phyloP scores from a whole-genome alignment of 2,329 filamentous ascomycete species.

The Penicillium crustosum region DNA sequence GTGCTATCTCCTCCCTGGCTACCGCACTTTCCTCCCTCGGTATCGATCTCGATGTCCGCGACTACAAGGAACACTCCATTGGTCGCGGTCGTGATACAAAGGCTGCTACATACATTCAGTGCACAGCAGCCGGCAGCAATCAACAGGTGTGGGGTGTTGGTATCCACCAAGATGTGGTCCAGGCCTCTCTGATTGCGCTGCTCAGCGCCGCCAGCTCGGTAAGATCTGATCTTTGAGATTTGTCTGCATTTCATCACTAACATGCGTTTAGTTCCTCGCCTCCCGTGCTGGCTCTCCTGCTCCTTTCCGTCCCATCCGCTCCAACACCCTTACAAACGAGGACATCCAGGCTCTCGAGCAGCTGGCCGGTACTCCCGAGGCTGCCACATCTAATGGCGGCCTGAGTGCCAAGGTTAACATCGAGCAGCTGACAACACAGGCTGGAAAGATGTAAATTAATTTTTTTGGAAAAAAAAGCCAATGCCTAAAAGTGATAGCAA shows the following conservation, averaged over 20 bases:
- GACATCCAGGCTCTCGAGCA: conserved; percentile 47
- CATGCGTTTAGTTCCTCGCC: conserved; percentile 62
- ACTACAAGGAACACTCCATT: conserved; percentile 96
- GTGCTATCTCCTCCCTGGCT: conserved; percentile 84
- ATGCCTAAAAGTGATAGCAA: conserved; percentile 9
- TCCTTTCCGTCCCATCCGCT: conserved; percentile 59
- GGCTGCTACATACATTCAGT: conserved; percentile 95
- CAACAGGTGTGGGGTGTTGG: conserved; percentile 49
- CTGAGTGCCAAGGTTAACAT: conserved; percentile 38
- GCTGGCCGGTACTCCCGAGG: conserved; percentile 31
- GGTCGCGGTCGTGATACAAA: conserved; percentile 78
- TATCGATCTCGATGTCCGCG: conserved; percentile 83
- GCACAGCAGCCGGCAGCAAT: conserved; percentile 65
- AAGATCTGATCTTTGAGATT: conserved; percentile 40
- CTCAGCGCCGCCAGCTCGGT: conserved; percentile 83
- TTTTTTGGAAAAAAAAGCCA: conserved; percentile 8
- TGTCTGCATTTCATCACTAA: background rate
- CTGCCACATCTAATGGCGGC: conserved; percentile 27
- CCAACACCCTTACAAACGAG: conserved; percentile 50
- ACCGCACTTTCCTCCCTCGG: conserved; percentile 76
- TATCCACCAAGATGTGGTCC: conserved; percentile 88
- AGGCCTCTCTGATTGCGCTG: conserved; percentile 82
- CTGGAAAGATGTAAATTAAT: conserved; percentile 33
- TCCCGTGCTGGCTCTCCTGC: conserved; percentile 69
- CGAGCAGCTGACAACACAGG: conserved; percentile 40